These are phyloP conservation scores for Amylocarpus encephaloides DNA, from an alignment of 2,329 filamentous ascomycete genomes.

Conservation along the genomic window DNA sequence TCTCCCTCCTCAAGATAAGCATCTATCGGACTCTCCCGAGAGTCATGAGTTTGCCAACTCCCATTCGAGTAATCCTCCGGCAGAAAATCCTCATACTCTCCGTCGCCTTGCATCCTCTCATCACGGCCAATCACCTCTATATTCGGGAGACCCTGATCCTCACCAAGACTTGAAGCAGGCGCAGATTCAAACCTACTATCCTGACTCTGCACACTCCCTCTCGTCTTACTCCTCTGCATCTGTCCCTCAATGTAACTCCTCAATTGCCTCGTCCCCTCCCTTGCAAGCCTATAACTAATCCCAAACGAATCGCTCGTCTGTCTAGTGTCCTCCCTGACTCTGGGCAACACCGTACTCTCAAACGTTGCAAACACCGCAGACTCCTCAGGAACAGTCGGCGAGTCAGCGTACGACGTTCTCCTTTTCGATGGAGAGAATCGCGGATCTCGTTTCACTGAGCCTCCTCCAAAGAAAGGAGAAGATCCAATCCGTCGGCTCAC, in stretches of 20 bases:
- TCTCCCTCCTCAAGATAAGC: constrained; percentile 11
- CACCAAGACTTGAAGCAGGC: neutral
- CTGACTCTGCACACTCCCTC: constrained; percentile 14
- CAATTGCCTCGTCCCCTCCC: constrained; percentile 27
- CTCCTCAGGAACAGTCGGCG: constrained; percentile 26
- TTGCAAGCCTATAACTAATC: constrained; percentile 21
- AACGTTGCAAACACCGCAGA: constrained; percentile 8
- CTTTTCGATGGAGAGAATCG: constrained; percentile 12
- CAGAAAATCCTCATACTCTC: constrained; percentile 16
- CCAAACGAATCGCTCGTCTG: constrained; percentile 19
- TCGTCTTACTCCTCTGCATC: constrained; percentile 12
- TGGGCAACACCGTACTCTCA: constrained; percentile 6
- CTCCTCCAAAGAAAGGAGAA: constrained; percentile 28
- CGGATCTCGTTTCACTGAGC: constrained; percentile 15
- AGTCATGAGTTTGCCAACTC: constrained; percentile 21
- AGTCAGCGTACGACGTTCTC: constrained; percentile 19
- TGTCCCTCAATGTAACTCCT: constrained; percentile 21
- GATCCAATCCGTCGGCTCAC: constrained; percentile 23
- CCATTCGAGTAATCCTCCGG: constrained; percentile 17
- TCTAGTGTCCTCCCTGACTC: constrained; percentile 13
- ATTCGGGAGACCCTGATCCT: neutral
- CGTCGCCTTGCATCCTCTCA: too few species aligned
- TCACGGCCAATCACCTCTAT: neutral
- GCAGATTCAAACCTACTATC: constrained; percentile 28
- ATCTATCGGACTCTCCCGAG: constrained; percentile 7